These are phyloP conservation scores for Alternaria arbusti DNA, from an alignment of 2,329 filamentous ascomycete genomes.

Conservation along the genomic window DNA sequence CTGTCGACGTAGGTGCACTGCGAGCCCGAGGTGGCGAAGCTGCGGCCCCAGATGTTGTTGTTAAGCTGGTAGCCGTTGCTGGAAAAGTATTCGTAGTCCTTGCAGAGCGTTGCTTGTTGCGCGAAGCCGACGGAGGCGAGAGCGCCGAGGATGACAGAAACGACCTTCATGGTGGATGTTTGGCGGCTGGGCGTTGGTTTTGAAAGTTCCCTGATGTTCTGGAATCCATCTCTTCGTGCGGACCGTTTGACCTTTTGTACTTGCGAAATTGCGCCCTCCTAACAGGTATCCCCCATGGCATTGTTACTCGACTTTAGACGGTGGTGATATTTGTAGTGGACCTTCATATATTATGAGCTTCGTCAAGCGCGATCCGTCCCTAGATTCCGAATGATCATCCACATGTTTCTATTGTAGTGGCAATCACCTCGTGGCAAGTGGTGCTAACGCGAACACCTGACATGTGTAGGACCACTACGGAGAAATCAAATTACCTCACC, in stretches of 20 bases:
- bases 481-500: slow-evolving; percentile 5
- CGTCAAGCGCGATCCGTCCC: slow-evolving; percentile 9
- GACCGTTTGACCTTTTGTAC: slow-evolving; percentile 6
- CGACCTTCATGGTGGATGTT: slow-evolving; percentile 8
- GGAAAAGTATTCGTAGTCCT: slow-evolving; percentile 25
- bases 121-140: slow-evolving; percentile 4
- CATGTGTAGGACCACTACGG: neutral
- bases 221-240: neutral
- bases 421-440: neutral
- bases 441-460: slow-evolving; percentile 2
- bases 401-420: neutral
- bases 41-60: slow-evolving; percentile 35
- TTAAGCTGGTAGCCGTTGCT: slow-evolving; percentile 31
- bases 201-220: neutral
- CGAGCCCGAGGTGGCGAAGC: slow-evolving; percentile 14
- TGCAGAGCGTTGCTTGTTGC: slow-evolving; percentile 21
- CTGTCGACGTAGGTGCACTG: slow-evolving; percentile 31
- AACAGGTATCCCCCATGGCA: neutral
- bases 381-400: slow-evolving; percentile 10
- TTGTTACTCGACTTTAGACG: slow-evolving; percentile 5
- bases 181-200: neutral
- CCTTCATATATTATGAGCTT: slow-evolving; percentile 7
- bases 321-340: slow-evolving; percentile 4
- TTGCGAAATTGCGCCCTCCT: neutral
- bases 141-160: slow-evolving; percentile 8